These are phyloP conservation scores for Amborella trichopoda DNA, from an alignment of 164 flowering plant species.

Conservation along the genomic window DNA sequence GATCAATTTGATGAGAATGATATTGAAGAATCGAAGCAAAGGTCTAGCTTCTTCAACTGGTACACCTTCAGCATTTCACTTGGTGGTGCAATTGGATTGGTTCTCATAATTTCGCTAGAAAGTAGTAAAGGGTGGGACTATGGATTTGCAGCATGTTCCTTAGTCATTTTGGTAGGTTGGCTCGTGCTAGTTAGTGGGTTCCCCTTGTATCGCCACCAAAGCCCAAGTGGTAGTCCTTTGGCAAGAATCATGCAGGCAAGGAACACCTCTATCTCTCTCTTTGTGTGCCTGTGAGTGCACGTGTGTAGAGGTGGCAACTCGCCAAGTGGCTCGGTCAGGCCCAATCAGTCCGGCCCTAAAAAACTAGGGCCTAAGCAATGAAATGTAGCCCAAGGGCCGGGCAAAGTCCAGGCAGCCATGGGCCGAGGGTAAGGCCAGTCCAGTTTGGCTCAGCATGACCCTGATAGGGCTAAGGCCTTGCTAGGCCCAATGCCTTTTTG, in stretches of 20 bases:
- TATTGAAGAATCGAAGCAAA: conserved; percentile 25
- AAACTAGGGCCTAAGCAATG: too few species aligned
- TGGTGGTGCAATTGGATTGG: conserved; percentile 52
- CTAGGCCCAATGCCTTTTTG: too few species aligned
- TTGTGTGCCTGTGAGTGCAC: too few species aligned
- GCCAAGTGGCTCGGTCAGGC: too few species aligned
- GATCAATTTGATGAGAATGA: conserved; percentile 17
- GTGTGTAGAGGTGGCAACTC: too few species aligned
- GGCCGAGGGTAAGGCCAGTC: too few species aligned
- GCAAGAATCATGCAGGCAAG: conserved; percentile 49
- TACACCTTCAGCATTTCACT: conserved; percentile 39
- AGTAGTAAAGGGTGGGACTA: conserved; percentile 58
- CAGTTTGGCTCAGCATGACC: too few species aligned
- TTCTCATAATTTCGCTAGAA: conserved; percentile 54
- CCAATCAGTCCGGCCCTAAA: too few species aligned
- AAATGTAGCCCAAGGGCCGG: too few species aligned
- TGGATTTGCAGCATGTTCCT: conserved; percentile 45
- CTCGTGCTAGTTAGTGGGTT: conserved; percentile 36
- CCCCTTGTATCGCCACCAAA: conserved; percentile 28
- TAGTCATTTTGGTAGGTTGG: too few species aligned
- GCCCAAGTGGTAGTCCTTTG: conserved; percentile 51
- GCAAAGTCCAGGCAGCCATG: too few species aligned
- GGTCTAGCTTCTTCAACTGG: conserved; percentile 70
- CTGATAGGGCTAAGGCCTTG: too few species aligned
- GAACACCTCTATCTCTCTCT: background rate